A percentile compares a stretch with the other conserved stretches of the same genome.
These are phyloP conservation scores for Alternaria sp. DNA, from an alignment of 2,329 filamentous ascomycete genomes.

Conservation along the genomic window DNA sequence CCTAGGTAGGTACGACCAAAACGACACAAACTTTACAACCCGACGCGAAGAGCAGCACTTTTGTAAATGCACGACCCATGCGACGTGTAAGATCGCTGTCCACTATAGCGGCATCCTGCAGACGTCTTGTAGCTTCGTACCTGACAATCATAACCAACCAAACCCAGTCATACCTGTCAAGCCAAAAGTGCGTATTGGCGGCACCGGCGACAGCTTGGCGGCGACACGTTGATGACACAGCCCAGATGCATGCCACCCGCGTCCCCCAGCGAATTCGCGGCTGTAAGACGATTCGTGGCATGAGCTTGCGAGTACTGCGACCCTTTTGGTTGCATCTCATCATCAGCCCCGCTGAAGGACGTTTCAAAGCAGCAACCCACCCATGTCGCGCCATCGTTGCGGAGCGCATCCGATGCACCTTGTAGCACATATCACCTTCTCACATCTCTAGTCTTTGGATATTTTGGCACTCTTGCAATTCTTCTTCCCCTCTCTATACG, in stretches of 20 bases:
- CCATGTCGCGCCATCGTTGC: constrained; percentile 21
- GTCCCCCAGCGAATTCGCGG: constrained; percentile 11
- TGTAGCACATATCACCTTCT: constrained; percentile 29
- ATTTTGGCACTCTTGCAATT: constrained; percentile 13
- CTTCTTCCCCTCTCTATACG: neutral
- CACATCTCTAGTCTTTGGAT: constrained; percentile 12
- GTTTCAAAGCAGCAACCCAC: constrained; percentile 35
- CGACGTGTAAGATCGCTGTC: neutral
- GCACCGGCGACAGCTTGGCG: constrained; percentile 20
- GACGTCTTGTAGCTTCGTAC: constrained; percentile 11
- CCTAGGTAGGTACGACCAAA: neutral
- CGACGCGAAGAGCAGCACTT: neutral
- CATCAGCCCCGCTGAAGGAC: constrained; percentile 24
- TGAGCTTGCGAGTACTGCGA: constrained; percentile 27
- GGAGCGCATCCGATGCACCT: constrained; percentile 15
- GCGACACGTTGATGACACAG: constrained; percentile 11
- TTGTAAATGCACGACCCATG: neutral
- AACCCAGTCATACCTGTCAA: constrained; percentile 22
- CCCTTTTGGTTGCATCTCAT: constrained; percentile 39
- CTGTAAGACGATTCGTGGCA: constrained; percentile 19
- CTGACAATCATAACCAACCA: constrained; percentile 24
- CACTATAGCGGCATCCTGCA: neutral
- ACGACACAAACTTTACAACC: neutral
- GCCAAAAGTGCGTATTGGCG: constrained; percentile 1
- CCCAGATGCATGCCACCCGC: constrained; percentile 8